A percentile compares a stretch with the other conserved stretches of the same genome.
Evolutionary conservation across 164 flowering plant species (phyloP).

Genomic region (Liriodendron chinense): DNA sequence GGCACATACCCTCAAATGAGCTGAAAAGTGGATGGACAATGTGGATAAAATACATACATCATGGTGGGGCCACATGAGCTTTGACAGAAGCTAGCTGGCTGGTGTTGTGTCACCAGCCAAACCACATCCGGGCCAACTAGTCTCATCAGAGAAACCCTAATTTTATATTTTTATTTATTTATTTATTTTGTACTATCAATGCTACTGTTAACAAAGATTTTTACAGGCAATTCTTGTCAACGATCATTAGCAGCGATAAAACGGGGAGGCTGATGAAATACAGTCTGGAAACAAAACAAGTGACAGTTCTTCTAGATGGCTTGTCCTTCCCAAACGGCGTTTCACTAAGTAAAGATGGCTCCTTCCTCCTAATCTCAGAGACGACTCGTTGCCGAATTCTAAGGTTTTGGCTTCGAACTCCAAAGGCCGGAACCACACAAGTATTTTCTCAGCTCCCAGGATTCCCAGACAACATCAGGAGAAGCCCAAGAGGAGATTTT

Average conservation of each 20-base stretch:
- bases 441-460: conserved; percentile 18
- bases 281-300: conserved; percentile 21
- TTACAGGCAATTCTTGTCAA: conserved; percentile 9
- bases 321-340: conserved; percentile 41
- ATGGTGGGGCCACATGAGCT: no score
- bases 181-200: no score
- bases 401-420: conserved; percentile 19
- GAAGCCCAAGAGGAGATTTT: conserved; percentile 24
- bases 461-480: conserved; percentile 28
- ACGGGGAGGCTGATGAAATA: conserved; percentile 48
- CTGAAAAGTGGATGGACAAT: no score
- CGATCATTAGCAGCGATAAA: conserved; percentile 24
- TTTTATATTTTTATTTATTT: no score
- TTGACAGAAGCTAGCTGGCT: no score
- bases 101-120: no score
- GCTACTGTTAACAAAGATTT: not conserved
- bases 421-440: conserved; percentile 15
- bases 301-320: conserved; percentile 19
- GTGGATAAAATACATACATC: no score
- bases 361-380: conserved; percentile 30
- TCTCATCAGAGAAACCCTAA: no score
- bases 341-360: conserved; percentile 31
- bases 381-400: conserved; percentile 5
- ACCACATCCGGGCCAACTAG: no score
- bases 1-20: no score